Evolutionary conservation across 139 green algal species (phyloP).

Genomic region (Nannochloris sp.): DNA sequence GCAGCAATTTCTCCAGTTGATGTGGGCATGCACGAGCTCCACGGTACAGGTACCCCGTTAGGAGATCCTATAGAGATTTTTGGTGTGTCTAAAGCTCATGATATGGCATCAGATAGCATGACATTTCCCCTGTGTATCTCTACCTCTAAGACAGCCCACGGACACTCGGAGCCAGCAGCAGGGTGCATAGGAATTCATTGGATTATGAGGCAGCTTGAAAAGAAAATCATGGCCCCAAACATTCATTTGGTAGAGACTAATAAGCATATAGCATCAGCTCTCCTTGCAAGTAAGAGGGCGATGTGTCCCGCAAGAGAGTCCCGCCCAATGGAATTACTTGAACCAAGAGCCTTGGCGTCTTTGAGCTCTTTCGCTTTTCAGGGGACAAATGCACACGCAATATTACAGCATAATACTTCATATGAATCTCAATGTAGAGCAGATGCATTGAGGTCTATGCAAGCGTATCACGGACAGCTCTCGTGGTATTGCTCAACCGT

Average conservation of each 20-base stretch:
- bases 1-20: slow-evolving; percentile 6
- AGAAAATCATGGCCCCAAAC: background rate
- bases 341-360: slow-evolving; percentile 7
- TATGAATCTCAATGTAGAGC: background rate
- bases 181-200: slow-evolving; percentile 38
- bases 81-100: slow-evolving; percentile 24
- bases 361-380: slow-evolving; percentile 72
- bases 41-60: slow-evolving; percentile 68
- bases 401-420: slow-evolving; percentile 2
- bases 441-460: background rate
- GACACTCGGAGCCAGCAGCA: slow-evolving; percentile 70
- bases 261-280: slow-evolving; percentile 27
- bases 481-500: background rate
- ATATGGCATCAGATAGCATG: slow-evolving; percentile 3
- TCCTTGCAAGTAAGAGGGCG: too few relatives aligned
- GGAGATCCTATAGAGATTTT: slow-evolving; percentile 78
- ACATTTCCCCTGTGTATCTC: background rate
- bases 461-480: too few relatives aligned
- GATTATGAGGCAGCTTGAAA: slow-evolving; percentile 8
- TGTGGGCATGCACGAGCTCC: slow-evolving; percentile 48
- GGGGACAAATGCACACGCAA: slow-evolving; percentile 39
- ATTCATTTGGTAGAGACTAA: slow-evolving; percentile 41
- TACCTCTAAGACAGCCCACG: slow-evolving; percentile 58
- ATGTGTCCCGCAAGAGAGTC: too few relatives aligned
- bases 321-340: too few relatives aligned